These are phyloP conservation scores for Styphnolobium japonicum DNA, from an alignment of 306 rosid species.

Conservation along the genomic window DNA sequence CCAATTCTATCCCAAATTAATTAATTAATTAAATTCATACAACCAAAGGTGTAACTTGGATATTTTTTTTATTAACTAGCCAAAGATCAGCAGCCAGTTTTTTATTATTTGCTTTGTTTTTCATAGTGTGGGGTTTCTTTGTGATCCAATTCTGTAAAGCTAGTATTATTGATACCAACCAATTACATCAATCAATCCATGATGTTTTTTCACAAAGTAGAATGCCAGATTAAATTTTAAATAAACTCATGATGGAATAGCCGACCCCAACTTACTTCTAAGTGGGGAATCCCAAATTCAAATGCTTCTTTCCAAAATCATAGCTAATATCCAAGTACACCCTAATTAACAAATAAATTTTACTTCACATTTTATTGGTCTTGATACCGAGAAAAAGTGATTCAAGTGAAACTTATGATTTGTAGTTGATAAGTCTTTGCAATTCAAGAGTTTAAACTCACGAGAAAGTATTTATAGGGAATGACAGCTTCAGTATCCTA, in stretches of 20 bases:
- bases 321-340: slow-evolving; percentile 5
- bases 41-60: background rate
- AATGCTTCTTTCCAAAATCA: background rate
- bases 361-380: background rate
- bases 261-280: background rate
- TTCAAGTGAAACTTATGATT: too few relatives aligned
- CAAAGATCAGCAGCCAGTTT: too few relatives aligned
- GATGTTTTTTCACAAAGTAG: background rate
- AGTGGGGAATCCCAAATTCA: slow-evolving; percentile 24
- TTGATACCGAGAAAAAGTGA: too few relatives aligned
- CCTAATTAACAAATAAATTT: background rate
- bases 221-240: background rate
- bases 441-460: too few relatives aligned
- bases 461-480: too few relatives aligned
- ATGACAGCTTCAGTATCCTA: too few relatives aligned
- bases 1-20: background rate
- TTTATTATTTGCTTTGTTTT: background rate
- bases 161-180: background rate
- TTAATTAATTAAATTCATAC: background rate
- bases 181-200: background rate
- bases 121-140: background rate
- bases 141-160: too few relatives aligned
- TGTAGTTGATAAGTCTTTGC: too few relatives aligned
- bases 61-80: background rate
- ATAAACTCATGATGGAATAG: background rate